phyloP scores from a whole-genome alignment of 257 asterid species.

The Nemophila menziesii region DNA sequence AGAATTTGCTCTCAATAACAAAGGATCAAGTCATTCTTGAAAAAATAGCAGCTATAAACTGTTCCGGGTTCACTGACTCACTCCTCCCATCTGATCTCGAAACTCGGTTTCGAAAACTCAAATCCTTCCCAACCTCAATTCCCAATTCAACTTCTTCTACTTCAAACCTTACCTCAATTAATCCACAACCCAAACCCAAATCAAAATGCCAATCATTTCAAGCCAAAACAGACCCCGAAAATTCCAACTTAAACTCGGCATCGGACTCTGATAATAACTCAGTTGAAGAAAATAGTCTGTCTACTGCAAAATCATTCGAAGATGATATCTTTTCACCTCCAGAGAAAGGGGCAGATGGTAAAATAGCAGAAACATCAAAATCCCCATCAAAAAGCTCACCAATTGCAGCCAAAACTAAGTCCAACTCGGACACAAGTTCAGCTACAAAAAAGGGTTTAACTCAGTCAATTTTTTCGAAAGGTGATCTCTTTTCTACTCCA shows the following conservation, averaged over 20 bases:
- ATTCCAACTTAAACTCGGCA: conserved; percentile 3
- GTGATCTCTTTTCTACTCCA: conserved; percentile 7
- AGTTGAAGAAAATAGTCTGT: conserved; percentile 6
- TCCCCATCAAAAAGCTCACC: conserved; percentile 7
- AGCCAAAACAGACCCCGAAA: neutral
- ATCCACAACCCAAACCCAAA: conserved; percentile 9
- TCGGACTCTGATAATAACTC: conserved; percentile 21
- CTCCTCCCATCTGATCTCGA: conserved; percentile 67
- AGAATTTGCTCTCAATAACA: conserved; percentile 60
- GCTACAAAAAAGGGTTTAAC: conserved; percentile 4
- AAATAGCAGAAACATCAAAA: conserved; percentile 17
- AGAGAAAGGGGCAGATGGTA: conserved; percentile 22
- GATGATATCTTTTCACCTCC: conserved; percentile 10
- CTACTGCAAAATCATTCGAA: neutral
- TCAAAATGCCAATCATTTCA: conserved; percentile 2
- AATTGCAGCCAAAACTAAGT: neutral
- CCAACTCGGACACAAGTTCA: conserved; percentile 21
- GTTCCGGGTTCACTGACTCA: conserved; percentile 56
- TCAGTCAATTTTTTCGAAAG: neutral
- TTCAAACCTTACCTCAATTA: neutral
- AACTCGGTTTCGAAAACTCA: conserved; percentile 71
- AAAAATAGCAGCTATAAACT: conserved; percentile 67
- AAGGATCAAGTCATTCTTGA: conserved; percentile 65
- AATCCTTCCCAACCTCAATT: conserved; percentile 56
- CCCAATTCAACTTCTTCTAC: conserved; percentile 17